Conservation (phyloP, 352 stramenopile genomes). For the Globisporangium recalcitrans region DNA sequence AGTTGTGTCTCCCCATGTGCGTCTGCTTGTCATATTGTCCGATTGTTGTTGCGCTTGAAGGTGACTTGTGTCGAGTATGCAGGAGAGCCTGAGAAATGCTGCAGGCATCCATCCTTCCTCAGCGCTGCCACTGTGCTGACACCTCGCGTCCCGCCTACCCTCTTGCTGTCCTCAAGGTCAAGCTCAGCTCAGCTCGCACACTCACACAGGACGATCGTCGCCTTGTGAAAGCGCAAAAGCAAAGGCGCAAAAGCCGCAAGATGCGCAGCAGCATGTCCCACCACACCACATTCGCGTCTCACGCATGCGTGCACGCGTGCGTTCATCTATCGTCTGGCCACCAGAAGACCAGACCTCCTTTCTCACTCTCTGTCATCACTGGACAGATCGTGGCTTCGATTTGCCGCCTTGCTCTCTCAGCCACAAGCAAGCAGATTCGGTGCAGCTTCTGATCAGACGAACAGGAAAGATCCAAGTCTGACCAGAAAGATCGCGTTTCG, state of each 20-base stretch:
- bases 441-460: neutral
- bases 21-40: conserved; percentile 2
- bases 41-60: neutral
- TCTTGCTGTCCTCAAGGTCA: too few species aligned
- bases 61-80: neutral
- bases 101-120: neutral
- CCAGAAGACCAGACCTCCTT: neutral
- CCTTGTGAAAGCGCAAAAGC: neutral
- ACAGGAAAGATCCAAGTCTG: conserved; percentile 2
- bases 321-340: neutral
- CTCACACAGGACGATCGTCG: neutral
- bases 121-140: neutral
- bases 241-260: neutral
- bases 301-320: neutral
- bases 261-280: conserved; percentile 1
- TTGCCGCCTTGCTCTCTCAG: neutral
- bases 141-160: conserved; percentile 3
- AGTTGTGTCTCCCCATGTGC: neutral
- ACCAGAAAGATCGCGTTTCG: conserved; percentile 18
- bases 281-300: neutral
- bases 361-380: neutral
- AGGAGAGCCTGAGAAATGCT: conserved; percentile 6
- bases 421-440: neutral
- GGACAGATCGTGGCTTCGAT: neutral
- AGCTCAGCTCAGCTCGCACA: neutral